Evolutionary conservation across 1,284 basidiomycete genomes (phyloP).

Genomic region (Ceratobasidium sp.): DNA sequence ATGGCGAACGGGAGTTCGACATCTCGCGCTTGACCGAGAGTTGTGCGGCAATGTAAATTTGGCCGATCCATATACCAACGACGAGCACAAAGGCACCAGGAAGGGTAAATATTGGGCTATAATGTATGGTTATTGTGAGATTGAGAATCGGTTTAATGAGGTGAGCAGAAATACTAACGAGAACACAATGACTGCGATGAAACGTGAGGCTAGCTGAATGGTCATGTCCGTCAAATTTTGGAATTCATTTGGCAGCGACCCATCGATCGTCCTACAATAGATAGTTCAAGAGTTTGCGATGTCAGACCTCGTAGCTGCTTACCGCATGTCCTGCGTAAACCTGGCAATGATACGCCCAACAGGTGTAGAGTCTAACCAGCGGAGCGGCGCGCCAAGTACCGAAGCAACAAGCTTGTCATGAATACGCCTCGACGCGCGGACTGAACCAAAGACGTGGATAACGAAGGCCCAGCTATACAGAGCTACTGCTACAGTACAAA

Average conservation of each 20-base stretch:
- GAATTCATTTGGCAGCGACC: conserved; percentile 51
- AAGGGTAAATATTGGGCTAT: conserved; percentile 56
- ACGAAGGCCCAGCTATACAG: conserved; percentile 57
- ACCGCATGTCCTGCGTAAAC: conserved; percentile 61
- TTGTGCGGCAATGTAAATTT: conserved; percentile 74
- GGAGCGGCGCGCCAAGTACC: conserved; percentile 70
- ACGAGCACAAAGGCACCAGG: conserved; percentile 61
- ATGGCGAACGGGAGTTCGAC: conserved; percentile 75
- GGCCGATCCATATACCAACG: conserved; percentile 64
- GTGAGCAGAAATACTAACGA: conserved; percentile 49
- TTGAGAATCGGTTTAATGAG: neutral
- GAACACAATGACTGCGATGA: conserved; percentile 60
- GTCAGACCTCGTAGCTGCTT: conserved; percentile 54
- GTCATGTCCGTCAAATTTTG: conserved; percentile 56
- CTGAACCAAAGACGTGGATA: conserved; percentile 60
- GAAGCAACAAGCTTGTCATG: conserved; percentile 70
- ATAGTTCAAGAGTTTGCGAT: conserved; percentile 49
- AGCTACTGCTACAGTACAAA: conserved; percentile 56
- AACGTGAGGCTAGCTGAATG: conserved; percentile 57
- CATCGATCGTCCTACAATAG: conserved; percentile 37
- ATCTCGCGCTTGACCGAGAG: conserved; percentile 76
- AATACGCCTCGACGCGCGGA: conserved; percentile 69
- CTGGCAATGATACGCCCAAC: conserved; percentile 60
- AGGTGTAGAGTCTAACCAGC: conserved; percentile 61
- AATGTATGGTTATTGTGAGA: neutral